Percentiles rank a stretch among this genome's conserved stretches.
Evolutionary conservation across 768 basidiomycete genomes (phyloP).

Genomic region (Phaffia tasmanica): DNA sequence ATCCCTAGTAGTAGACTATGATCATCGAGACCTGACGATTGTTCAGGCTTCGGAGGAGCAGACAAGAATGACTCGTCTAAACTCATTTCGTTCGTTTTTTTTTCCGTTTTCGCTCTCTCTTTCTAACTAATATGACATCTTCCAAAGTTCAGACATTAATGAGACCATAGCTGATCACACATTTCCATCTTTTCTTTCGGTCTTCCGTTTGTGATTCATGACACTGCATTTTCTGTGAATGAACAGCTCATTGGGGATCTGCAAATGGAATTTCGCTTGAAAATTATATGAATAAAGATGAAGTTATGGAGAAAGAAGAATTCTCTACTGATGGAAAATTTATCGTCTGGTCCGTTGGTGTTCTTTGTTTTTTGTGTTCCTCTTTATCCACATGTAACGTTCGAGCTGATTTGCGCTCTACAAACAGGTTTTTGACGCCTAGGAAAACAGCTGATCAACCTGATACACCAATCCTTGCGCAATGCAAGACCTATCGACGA

Average conservation of each 20-base stretch:
- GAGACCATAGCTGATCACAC: too few relatives aligned
- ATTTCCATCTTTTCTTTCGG: too few relatives aligned
- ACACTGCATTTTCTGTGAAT: neutral
- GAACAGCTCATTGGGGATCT: constrained; percentile 11
- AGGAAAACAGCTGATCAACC: neutral
- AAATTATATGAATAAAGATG: constrained; percentile 8
- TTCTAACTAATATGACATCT: neutral
- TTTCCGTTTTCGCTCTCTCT: neutral
- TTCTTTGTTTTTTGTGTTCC: too few relatives aligned
- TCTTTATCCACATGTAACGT: too few relatives aligned
- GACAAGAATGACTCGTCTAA: constrained; percentile 1
- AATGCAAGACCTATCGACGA: constrained; percentile 21
- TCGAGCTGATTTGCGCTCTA: neutral
- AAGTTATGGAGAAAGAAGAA: constrained; percentile 19
- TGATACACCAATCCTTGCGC: constrained; percentile 8
- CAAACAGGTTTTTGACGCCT: constrained; percentile 10
- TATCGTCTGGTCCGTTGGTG: constrained; percentile 10
- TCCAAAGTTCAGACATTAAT: too few relatives aligned
- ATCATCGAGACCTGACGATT: constrained; percentile 7
- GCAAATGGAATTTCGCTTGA: constrained; percentile 6
- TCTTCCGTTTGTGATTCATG: neutral
- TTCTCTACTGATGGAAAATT: neutral
- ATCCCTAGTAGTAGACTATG: neutral
- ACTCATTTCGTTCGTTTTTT: constrained; percentile 11
- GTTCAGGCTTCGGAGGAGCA: constrained; percentile 12